A percentile compares a stretch with the other conserved stretches of the same genome.
Conservation (phyloP, 495 filamentous ascomycete genomes). For the Aspergillus sparsus region DNA sequence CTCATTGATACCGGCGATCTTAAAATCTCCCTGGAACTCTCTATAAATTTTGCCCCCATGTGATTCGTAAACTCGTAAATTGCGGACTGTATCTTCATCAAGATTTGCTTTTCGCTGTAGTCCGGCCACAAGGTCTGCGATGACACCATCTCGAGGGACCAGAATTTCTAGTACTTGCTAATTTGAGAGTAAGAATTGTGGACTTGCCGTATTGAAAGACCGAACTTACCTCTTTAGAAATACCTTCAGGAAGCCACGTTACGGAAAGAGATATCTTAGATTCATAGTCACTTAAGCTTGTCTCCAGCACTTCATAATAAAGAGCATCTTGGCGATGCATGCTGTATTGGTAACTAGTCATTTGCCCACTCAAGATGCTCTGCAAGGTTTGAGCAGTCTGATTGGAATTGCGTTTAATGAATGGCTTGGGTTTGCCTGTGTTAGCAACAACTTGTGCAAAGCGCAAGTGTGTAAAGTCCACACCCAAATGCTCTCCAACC, state of each 20-base stretch:
- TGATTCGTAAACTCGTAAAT: conserved; percentile 76
- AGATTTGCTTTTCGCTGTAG: conserved; percentile 80
- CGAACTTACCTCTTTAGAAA: conserved; percentile 76
- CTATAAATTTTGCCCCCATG: conserved; percentile 78
- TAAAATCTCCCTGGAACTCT: conserved; percentile 62
- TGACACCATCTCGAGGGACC: conserved; percentile 76
- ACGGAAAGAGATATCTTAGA: conserved; percentile 83
- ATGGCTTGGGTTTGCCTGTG: conserved; percentile 69
- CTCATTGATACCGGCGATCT: conserved; percentile 76
- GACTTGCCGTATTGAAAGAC: not conserved
- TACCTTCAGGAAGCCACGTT: conserved; percentile 82
- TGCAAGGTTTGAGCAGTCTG: conserved; percentile 65
- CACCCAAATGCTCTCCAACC: conserved; percentile 76
- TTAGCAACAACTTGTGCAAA: conserved; percentile 80
- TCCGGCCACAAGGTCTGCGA: conserved; percentile 71
- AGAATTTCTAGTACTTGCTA: conserved; percentile 77
- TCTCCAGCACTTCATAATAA: conserved; percentile 90
- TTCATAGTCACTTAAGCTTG: conserved; percentile 89
- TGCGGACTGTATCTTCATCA: conserved; percentile 65
- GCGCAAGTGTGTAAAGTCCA: conserved; percentile 81
- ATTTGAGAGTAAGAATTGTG: not conserved
- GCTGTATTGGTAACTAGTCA: conserved; percentile 60
- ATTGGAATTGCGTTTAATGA: conserved; percentile 69
- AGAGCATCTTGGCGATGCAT: conserved; percentile 74
- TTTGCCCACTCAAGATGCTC: conserved; percentile 69